phyloP scores from a whole-genome alignment of 2,329 filamentous ascomycete genomes.

The Verticillium nubilum region DNA sequence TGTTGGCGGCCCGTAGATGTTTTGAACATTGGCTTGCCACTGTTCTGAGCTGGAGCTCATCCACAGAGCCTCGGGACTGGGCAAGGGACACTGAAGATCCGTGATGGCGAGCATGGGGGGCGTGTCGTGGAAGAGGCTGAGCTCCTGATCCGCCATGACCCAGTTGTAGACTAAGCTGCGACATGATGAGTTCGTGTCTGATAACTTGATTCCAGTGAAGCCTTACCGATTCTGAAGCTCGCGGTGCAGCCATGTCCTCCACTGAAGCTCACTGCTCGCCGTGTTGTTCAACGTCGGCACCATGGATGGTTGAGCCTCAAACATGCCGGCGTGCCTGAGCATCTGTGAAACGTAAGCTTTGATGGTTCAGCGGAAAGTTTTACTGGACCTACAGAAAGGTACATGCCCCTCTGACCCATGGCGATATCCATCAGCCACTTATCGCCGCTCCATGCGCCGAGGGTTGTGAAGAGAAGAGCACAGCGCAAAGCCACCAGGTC shows the following conservation, averaged over 20 bases:
- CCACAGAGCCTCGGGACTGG: constrained; percentile 58
- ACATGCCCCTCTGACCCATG: constrained; percentile 70
- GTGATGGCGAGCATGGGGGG: constrained; percentile 58
- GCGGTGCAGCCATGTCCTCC: constrained; percentile 60
- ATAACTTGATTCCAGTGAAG: constrained; percentile 9
- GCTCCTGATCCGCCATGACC: constrained; percentile 69
- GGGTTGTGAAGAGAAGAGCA: constrained; percentile 61
- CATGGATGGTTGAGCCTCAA: constrained; percentile 46
- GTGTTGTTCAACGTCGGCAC: constrained; percentile 37
- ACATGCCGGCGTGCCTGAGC: constrained; percentile 63
- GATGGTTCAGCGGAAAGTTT: neutral
- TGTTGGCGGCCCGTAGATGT: constrained; percentile 42
- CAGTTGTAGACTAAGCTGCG: constrained; percentile 66
- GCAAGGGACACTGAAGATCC: constrained; percentile 60
- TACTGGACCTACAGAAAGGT: constrained; percentile 49
- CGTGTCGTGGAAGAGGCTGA: constrained; percentile 61
- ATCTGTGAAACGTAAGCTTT: constrained; percentile 37
- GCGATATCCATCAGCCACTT: constrained; percentile 76
- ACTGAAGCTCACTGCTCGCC: constrained; percentile 42
- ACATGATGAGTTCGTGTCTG: constrained; percentile 13
- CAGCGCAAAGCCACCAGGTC: constrained; percentile 61
- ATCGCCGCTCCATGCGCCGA: constrained; percentile 69
- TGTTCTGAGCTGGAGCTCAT: constrained; percentile 49
- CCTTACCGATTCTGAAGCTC: constrained; percentile 58
- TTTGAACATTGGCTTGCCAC: constrained; percentile 56